Conservation (phyloP, 257 asterid genomes). For the Paraleonurus japonicus region DNA sequence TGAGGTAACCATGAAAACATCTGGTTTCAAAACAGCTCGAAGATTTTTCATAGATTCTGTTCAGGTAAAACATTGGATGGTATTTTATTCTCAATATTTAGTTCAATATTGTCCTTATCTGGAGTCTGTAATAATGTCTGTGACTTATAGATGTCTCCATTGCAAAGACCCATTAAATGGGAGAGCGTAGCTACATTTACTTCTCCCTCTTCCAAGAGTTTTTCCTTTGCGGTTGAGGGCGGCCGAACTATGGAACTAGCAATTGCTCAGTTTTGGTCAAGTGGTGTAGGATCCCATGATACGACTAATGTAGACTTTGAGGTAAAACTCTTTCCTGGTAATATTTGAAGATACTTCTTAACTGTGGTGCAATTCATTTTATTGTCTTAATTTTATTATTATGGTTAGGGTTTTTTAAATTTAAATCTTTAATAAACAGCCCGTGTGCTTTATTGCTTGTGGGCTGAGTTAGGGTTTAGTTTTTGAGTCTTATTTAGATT, state of each 20-base stretch:
- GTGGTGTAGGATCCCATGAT: slow-evolving; percentile 89
- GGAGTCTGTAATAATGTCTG: slow-evolving; percentile 34
- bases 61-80: slow-evolving; percentile 58
- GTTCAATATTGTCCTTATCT: slow-evolving; percentile 13
- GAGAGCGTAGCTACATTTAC: slow-evolving; percentile 78
- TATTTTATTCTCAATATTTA: slow-evolving; percentile 11
- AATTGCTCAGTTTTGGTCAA: slow-evolving; percentile 96
- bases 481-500: no score
- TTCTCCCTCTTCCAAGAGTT: slow-evolving; percentile 91
- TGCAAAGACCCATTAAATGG: slow-evolving; percentile 93
- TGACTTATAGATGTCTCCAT: slow-evolving; percentile 66
- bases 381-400: no score
- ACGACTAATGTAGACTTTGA: slow-evolving; percentile 73
- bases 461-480: no score
- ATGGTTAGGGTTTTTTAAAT: no score
- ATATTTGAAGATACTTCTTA: slow-evolving; percentile 13
- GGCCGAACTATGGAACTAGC: slow-evolving; percentile 92
- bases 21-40: slow-evolving; percentile 84
- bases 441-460: no score
- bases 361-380: no score
- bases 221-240: slow-evolving; percentile 79
- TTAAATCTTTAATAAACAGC: no score
- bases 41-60: slow-evolving; percentile 78
- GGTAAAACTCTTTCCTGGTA: slow-evolving; percentile 45
- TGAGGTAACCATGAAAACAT: slow-evolving; percentile 80